Conservation (phyloP, 2,329 filamentous ascomycete species). For the Epichloe sp. region DNA sequence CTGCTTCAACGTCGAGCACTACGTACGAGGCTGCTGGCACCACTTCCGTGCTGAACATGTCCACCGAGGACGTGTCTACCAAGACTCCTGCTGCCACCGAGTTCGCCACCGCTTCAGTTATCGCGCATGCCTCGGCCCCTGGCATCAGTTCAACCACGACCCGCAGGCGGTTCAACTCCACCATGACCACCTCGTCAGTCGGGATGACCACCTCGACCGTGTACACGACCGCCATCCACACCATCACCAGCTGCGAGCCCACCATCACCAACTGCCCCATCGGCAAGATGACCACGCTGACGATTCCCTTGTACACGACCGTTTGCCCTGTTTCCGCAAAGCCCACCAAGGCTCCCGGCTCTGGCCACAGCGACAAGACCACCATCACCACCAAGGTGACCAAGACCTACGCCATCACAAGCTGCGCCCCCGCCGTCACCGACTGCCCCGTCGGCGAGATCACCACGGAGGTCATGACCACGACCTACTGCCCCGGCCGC, state of each 20-base stretch:
- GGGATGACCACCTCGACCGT: slow-evolving; percentile 19
- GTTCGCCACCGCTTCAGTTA: too few relatives aligned
- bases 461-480: too few relatives aligned
- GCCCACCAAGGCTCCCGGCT: too few relatives aligned
- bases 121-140: too few relatives aligned
- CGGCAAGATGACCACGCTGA: slow-evolving; percentile 21
- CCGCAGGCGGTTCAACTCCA: neutral
- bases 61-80: neutral
- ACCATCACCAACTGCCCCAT: slow-evolving; percentile 21
- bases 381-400: too few relatives aligned
- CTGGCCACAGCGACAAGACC: too few relatives aligned
- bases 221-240: slow-evolving; percentile 26
- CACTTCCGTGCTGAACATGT: neutral
- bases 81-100: neutral
- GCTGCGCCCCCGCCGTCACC: too few relatives aligned
- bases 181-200: slow-evolving; percentile 14
- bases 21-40: neutral
- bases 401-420: too few relatives aligned
- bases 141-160: neutral
- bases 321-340: too few relatives aligned
- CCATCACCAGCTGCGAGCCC: slow-evolving; percentile 38
- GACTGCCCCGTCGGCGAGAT: slow-evolving; percentile 21
- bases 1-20: too few relatives aligned
- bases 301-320: slow-evolving; percentile 28
- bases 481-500: slow-evolving; percentile 3